A percentile compares a stretch with the other conserved stretches of the same genome.
These are phyloP conservation scores for Starmerella etchellsii DNA, from an alignment of 805 yeast species.

Conservation along the genomic window DNA sequence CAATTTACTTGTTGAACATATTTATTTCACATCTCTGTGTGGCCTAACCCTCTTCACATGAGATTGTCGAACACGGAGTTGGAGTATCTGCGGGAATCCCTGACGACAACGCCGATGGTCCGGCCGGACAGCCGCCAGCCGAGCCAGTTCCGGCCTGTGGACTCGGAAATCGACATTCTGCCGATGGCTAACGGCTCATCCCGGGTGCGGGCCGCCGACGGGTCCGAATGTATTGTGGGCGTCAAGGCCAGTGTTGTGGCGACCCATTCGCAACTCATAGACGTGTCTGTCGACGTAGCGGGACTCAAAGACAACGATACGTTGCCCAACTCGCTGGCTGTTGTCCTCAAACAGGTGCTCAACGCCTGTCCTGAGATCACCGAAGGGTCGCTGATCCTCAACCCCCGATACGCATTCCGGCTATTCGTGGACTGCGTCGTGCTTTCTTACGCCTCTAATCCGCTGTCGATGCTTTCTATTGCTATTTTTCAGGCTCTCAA, in stretches of 20 bases:
- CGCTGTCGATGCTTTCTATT: slow-evolving; percentile 67
- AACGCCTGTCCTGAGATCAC: slow-evolving; percentile 33
- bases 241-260: slow-evolving; percentile 69
- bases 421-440: slow-evolving; percentile 70
- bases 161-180: slow-evolving; percentile 65
- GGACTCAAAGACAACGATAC: slow-evolving; percentile 72
- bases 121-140: slow-evolving; percentile 77
- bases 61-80: slow-evolving; percentile 30
- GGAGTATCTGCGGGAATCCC: slow-evolving; percentile 60
- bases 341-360: slow-evolving; percentile 41
- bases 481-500: slow-evolving; percentile 71
- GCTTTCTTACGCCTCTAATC: slow-evolving; percentile 64
- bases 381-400: slow-evolving; percentile 33
- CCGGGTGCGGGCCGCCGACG: slow-evolving; percentile 72
- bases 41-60: too few relatives aligned
- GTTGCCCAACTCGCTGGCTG: slow-evolving; percentile 48
- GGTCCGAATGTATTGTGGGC: slow-evolving; percentile 87
- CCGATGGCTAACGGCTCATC: slow-evolving; percentile 90
- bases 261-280: slow-evolving; percentile 35
- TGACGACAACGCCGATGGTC: slow-evolving; percentile 43
- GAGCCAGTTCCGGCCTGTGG: slow-evolving; percentile 73
- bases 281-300: slow-evolving; percentile 55
- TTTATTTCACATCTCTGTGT: too few relatives aligned
- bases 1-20: too few relatives aligned
- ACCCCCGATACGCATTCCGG: slow-evolving; percentile 63